phyloP scores from a whole-genome alignment of 495 filamentous ascomycete species.

The Hypoxylon trugodes region DNA sequence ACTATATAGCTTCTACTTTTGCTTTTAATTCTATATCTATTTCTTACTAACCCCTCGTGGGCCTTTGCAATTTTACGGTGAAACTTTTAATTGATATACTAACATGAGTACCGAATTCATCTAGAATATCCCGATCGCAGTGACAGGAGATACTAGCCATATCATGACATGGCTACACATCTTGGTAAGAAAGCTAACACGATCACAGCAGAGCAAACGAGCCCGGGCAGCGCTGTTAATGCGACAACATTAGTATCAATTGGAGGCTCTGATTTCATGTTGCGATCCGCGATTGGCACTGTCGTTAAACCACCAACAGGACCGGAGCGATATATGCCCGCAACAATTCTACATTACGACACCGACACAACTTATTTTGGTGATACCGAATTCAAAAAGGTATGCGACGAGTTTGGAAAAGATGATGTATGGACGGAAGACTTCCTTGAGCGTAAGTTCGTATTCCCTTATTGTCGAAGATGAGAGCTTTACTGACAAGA shows the following conservation, averaged over 20 bases:
- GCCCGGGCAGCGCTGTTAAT: background rate
- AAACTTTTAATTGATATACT: too few relatives aligned
- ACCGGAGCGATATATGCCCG: background rate
- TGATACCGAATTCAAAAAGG: background rate
- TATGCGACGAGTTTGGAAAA: background rate
- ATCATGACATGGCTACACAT: background rate
- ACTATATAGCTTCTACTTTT: too few relatives aligned
- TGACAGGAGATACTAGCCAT: too few relatives aligned
- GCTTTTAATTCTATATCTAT: too few relatives aligned
- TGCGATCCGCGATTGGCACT: background rate
- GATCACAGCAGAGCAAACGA: background rate
- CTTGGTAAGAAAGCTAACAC: background rate
- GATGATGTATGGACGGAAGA: constrained; percentile 1
- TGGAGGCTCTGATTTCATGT: background rate
- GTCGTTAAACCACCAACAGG: background rate
- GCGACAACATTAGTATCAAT: background rate
- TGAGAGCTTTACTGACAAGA: background rate
- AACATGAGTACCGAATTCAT: too few relatives aligned
- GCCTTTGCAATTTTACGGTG: too few relatives aligned
- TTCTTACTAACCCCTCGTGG: too few relatives aligned
- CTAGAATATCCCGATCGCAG: too few relatives aligned
- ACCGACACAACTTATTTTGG: background rate
- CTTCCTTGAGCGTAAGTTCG: background rate
- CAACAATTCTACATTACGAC: background rate
- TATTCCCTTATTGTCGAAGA: background rate